These are phyloP conservation scores for Venturia carpophila DNA, from an alignment of 2,329 filamentous ascomycete species.

Conservation along the genomic window DNA sequence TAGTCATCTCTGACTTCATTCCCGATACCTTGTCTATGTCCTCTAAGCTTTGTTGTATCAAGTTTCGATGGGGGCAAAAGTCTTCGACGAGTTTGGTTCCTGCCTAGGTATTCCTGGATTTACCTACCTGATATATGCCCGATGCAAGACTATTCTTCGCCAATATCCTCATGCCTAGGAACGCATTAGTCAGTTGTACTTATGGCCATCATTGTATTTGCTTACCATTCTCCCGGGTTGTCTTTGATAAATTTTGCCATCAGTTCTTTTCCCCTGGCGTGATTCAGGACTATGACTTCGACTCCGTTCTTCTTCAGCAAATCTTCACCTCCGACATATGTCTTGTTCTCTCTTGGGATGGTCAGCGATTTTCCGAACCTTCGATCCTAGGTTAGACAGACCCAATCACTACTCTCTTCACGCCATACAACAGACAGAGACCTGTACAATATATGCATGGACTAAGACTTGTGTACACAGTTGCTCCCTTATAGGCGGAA, in stretches of 20 bases:
- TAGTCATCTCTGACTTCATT: no score
- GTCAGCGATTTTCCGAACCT: neutral
- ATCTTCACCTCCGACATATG: constrained; percentile 64
- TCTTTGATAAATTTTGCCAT: constrained; percentile 67
- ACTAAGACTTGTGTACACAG: constrained; percentile 77
- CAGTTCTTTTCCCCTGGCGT: constrained; percentile 50
- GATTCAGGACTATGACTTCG: constrained; percentile 64
- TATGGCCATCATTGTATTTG: neutral
- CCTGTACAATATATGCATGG: constrained; percentile 80
- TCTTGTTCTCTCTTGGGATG: constrained; percentile 55
- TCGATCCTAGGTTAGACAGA: neutral
- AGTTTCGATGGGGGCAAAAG: no score
- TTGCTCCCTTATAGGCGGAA: constrained; percentile 59
- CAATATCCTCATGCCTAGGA: constrained; percentile 28
- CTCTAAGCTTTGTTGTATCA: no score
- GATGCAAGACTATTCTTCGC: constrained; percentile 21
- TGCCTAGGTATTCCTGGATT: no score
- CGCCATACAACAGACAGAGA: constrained; percentile 67
- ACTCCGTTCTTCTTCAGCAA: constrained; percentile 60
- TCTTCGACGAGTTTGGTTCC: no score
- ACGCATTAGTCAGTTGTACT: neutral
- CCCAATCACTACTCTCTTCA: constrained; percentile 63
- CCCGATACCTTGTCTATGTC: no score
- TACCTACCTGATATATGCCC: no score
- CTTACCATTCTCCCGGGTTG: constrained; percentile 62